These are phyloP conservation scores for Camellia granthamiana DNA, from an alignment of 148 eudicot genomes.

Conservation along the genomic window DNA sequence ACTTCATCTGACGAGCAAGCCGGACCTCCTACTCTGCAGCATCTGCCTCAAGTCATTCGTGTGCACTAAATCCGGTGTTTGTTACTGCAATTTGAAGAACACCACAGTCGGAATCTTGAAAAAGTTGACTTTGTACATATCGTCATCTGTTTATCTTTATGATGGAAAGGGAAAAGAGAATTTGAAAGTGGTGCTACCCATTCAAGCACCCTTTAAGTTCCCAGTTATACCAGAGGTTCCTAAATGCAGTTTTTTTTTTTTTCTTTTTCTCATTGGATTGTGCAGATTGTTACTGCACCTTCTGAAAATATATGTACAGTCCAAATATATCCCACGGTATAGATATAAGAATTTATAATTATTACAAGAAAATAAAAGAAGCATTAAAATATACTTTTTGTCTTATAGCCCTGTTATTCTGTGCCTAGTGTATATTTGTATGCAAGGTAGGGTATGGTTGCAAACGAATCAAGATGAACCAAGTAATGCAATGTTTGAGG, in stretches of 20 bases:
- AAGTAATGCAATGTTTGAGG: too few relatives aligned
- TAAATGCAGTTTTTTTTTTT: background rate
- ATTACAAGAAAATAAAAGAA: background rate
- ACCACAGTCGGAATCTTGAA: background rate
- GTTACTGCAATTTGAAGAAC: background rate
- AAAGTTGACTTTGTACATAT: too few relatives aligned
- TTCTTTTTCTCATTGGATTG: background rate
- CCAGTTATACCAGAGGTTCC: background rate
- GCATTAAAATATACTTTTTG: background rate
- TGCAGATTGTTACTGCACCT: background rate
- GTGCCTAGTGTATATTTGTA: background rate
- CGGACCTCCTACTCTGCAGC: constrained; percentile 9
- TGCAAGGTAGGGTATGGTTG: too few relatives aligned
- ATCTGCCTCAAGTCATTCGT: constrained; percentile 3
- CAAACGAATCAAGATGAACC: too few relatives aligned
- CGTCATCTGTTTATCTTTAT: background rate
- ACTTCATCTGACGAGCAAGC: constrained; percentile 37
- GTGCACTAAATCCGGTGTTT: background rate
- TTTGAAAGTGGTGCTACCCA: constrained; percentile 24
- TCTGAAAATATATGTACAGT: background rate
- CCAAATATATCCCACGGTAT: background rate
- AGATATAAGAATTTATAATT: background rate
- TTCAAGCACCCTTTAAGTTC: constrained; percentile 22
- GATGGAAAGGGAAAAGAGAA: background rate
- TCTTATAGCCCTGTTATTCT: background rate